Base-by-base conservation (phyloP, 139 green algal species). In the Volvox reticuliferus region DNA sequence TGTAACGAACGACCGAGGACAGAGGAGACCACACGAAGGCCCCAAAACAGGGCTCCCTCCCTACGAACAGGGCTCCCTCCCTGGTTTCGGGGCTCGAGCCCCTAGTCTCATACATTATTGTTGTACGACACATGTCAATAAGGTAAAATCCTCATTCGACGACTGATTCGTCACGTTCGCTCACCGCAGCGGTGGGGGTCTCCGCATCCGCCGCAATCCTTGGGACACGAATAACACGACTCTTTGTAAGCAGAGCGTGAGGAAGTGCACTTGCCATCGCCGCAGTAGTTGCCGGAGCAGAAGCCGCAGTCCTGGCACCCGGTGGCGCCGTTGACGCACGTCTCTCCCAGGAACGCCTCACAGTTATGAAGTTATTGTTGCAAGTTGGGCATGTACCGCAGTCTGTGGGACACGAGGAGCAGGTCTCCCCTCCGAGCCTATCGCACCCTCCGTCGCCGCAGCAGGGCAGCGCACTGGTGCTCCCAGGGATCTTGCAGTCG, bases 331-430 rank as follows among this genome's bases (percentile, higher is more conserved):
- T 21, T 68, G 35, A 14, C 0, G 83, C 83, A 88, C 14, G 22
- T 37, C 67, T 88, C 83, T 17, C 83, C 83, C 0, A 55, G 30
- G 0, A 2, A 24, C 32, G 16, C 28, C 33, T 88, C 83, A 67
- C 83, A 88, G 24, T n/a, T n/a, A 88, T 28, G 67, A 35, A 35
- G 83, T 88, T 88, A 1, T n/a, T 44, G 83, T 88, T 88, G 83
- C 83, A 88, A 24, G 36, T 28, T 33, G 83, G 63, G 82, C 82
- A 88, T 20, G 32, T 35, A 26, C 67, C 67, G 83, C 83, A 88
- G 83, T 88, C 83, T 2, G 33, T 20, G 35, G 65, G 12, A 62
- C 83, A 88, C 13, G 33, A 35, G 83, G 30, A 22, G 83, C 67
- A 88, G 35, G 14, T 68, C 83, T 88, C 83, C 35, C 83, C 83